Evolutionary conservation across 2,329 filamentous ascomycete genomes (phyloP), one percentile per base, ranked within the genome.

Genomic region (Alternaria incomplexa): DNA sequence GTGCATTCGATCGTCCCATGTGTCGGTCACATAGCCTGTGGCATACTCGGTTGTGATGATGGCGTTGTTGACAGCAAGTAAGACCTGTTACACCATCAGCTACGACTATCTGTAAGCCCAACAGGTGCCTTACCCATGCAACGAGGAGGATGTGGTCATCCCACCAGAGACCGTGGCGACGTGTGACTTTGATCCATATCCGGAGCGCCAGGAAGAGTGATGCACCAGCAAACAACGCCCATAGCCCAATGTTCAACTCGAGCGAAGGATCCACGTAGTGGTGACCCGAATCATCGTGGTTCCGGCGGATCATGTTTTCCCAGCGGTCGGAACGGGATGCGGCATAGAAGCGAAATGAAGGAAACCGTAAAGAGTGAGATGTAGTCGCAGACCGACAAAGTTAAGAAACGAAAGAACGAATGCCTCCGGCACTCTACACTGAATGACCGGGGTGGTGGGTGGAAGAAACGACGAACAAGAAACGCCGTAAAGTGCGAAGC

Each of bases 1-100:
- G 68, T 84, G 83, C 84, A 86, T 86, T 57, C 80, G 81, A 64
- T 85, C 83, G 61, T 83, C 81, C 85, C 85, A 86, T 17, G 75
- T 69, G n/a, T 82, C 71, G 1, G 77, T 71, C 6, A 84, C 80
- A 63, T 86, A 86, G 54, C 84, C 84, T 8, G 81, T 85, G 7
- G 81, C 83, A 59, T 83, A 86, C 61, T 86, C 76, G 51, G 81
- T 65, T 1, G 82, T 71, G 57, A 85, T 85, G 15, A 86, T 68
- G 51, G 72, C 80, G 63, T 86, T 80, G 70, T 83, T 85, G 30
- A 61, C 56, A n/a, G 83, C 72, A 17, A 84, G 73, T 5, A 85
- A 69, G 8, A 77, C 36, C 84, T 84, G 25, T 4, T 3, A n/a
- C 10, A 15, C 13, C 9, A 25, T 73, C 45, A 70, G 63, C 50